A percentile compares a stretch with the other conserved stretches of the same genome.
These are phyloP conservation scores for Leccinum variabile DNA, from an alignment of 1,284 basidiomycete species.

Conservation along the genomic window DNA sequence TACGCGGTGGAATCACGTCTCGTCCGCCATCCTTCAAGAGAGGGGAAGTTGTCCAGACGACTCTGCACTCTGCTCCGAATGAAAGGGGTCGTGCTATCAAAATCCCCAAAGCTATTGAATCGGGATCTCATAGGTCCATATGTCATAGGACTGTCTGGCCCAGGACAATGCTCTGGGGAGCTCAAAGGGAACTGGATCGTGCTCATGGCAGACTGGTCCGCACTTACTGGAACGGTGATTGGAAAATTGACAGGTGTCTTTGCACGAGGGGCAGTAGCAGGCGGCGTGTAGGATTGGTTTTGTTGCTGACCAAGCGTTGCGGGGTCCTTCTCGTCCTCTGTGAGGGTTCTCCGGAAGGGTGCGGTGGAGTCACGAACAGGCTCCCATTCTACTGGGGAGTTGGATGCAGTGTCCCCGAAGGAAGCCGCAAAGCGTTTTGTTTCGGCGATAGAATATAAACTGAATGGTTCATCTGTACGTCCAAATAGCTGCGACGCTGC, in stretches of 20 bases:
- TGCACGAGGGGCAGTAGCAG: constrained; percentile 42
- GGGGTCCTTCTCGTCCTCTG: constrained; percentile 74
- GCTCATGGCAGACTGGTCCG: constrained; percentile 52
- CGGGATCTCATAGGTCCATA: constrained; percentile 51
- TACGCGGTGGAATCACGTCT: constrained; percentile 81
- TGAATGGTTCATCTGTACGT: constrained; percentile 72
- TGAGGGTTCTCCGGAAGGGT: constrained; percentile 79
- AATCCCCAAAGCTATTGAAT: constrained; percentile 68
- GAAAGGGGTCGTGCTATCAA: constrained; percentile 69
- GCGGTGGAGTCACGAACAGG: constrained; percentile 60
- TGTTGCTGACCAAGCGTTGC: constrained; percentile 45
- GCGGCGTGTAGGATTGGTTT: constrained; percentile 35
- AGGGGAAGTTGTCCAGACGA: constrained; percentile 56
- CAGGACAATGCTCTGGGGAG: constrained; percentile 59
- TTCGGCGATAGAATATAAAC: constrained; percentile 77
- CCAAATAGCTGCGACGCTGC: constrained; percentile 85
- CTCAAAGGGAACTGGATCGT: constrained; percentile 70
- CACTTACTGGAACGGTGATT: constrained; percentile 46
- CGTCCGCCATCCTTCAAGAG: constrained; percentile 75
- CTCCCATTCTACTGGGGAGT: constrained; percentile 54
- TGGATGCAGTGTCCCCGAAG: constrained; percentile 53
- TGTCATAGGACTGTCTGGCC: constrained; percentile 56
- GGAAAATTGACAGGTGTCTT: constrained; percentile 60
- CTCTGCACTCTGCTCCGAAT: constrained; percentile 81
- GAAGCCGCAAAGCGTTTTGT: constrained; percentile 54